A percentile compares a stretch with the other conserved stretches of the same genome.
These are phyloP conservation scores for Heterococcus sp. DNA, from an alignment of 108 stramenopile species.

Conservation along the genomic window DNA sequence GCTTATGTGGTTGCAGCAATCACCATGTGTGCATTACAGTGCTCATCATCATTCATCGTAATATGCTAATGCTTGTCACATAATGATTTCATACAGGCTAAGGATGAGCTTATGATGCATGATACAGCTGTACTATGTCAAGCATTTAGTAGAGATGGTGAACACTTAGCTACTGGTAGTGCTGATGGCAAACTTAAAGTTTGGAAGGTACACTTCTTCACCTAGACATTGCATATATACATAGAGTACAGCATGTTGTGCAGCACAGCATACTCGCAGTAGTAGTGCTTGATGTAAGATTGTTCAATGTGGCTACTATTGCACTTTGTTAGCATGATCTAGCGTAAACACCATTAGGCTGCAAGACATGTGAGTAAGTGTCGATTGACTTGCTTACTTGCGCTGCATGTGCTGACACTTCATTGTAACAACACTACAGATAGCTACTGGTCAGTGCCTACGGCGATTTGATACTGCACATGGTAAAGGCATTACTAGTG, in stretches of 20 bases:
- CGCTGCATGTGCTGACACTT: neutral
- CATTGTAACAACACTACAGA: neutral
- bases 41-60: too few species aligned
- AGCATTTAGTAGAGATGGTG: slow-evolving; percentile 74
- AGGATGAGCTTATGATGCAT: slow-evolving; percentile 84
- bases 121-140: slow-evolving; percentile 69
- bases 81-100: slow-evolving; percentile 64
- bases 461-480: slow-evolving; percentile 49
- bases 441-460: slow-evolving; percentile 47
- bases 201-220: too few species aligned
- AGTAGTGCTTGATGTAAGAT: too few species aligned
- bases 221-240: slow-evolving; percentile 63
- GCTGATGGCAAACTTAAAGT: slow-evolving; percentile 68
- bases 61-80: slow-evolving; percentile 52
- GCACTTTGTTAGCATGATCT: too few species aligned
- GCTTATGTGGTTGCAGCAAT: too few species aligned
- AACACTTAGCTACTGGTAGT: slow-evolving; percentile 75
- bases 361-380: neutral
- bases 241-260: too few species aligned
- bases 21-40: too few species aligned
- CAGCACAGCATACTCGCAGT: too few species aligned
- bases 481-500: slow-evolving; percentile 23
- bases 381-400: neutral
- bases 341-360: too few species aligned
- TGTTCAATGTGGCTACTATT: too few species aligned